Base-by-base conservation (phyloP, 148 eudicot species). In the Vaccinium vitisidaea region DNA sequence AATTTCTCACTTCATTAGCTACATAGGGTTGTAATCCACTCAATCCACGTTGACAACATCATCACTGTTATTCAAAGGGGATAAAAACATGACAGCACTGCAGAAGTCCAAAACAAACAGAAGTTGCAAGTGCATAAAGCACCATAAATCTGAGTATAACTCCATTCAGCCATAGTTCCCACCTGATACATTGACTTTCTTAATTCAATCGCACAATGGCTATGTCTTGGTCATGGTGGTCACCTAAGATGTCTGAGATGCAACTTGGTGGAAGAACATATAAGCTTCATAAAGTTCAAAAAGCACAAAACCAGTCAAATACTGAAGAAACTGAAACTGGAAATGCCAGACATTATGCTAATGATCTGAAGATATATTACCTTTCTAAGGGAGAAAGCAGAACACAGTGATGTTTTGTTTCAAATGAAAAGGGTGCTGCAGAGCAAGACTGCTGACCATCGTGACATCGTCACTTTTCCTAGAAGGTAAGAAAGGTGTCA, bases 171-270 rank as follows among this genome's bases (percentile, higher is more conserved):
- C 87, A 49, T 82, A 82, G 48, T 61, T 82, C 82, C 77, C 82
- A 82, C 84, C 82, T 82, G 84, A 65, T 23, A 9, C 77, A 48
- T 82, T 61, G 80, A 76, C 70, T 77, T 86, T 65, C 77, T 77
- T 82, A 82, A 77, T 82, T 82, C 87, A 65, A 77, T 82, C 84
- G 82, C 83, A 86, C 76, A 81, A 61, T 81, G 58, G 87, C 82
- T 59, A 82, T 73, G 82, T 15, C 84, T 65, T 78, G 77, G 77
- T 82, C 77, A 77, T 16, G 84, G 75, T 77, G 77, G 49, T 63
- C 84, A 77, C 67, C 82, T 76, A 18, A 81, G 82, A 52, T 39
- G 27, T 61, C 77, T 65, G 80, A 71, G 79, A 74, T 55, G 83
- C 79, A 84, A 80, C 86, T 63, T 82, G 87, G 80, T 79, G 25